Evolutionary conservation across 805 yeast genomes (phyloP), one percentile per base, ranked within the genome.

Genomic region (Candida silvicultrix): DNA sequence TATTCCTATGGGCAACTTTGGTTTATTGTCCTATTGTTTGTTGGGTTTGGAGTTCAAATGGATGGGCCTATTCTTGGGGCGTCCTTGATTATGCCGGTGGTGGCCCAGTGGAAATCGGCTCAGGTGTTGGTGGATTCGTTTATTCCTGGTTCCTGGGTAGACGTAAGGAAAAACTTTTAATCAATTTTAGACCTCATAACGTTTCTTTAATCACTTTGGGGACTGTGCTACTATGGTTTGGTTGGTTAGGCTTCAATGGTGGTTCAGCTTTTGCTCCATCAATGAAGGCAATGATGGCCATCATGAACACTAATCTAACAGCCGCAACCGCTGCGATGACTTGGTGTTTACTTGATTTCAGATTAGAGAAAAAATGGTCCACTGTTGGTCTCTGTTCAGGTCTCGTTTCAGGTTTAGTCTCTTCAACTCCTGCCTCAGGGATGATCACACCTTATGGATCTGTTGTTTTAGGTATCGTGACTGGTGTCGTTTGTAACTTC

Each of bases 41-140:
- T 67, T 90, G 98, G 97, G 81, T 87, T 45, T 92, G 98, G 98
- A 85, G 89, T 46, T 61, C 86, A 1, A 83, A 82, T 40, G 98
- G 99, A 36, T 92, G 98, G 98, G 96, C 96, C 34, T 75, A 75
- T 54, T 73, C 80, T 55, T 92, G 96, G 81, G 97, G 96, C 6
- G 98, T 83, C 2, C 71, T 92, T 43, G 99, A 92, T 64, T 92
- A 87, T 65, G 99, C 99, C 21, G 99, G 99, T 28, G 97, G 97
- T 43, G 97, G 97, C 0, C 96, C 97, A 1, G 97, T 92, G 23
- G 98, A 92, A 64, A 88, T 94, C 46, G 75, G 87, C 28, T 83
- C 95, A 21, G 98, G 98, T 49, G 85, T 89, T 21, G 85, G 89
- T 32, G 97, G 96, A 1, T 82, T 92, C 56, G 96, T 87, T 5